These are phyloP conservation scores for Xylaria nigripes DNA, from an alignment of 495 filamentous ascomycete genomes.

Conservation along the genomic window DNA sequence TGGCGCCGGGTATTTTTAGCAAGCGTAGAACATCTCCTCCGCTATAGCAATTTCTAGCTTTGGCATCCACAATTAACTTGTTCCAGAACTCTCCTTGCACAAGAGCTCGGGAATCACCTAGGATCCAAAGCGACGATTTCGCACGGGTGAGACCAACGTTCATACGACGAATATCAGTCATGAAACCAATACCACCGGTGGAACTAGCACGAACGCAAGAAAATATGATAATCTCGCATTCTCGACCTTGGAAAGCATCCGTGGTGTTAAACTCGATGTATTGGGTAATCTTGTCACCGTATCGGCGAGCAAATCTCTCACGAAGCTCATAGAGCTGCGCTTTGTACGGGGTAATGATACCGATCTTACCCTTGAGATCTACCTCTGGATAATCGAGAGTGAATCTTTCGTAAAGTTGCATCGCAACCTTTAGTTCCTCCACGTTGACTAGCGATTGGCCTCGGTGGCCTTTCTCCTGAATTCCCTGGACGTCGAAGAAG, in stretches of 20 bases:
- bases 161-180: constrained; percentile 97
- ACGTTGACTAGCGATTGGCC: constrained; percentile 87
- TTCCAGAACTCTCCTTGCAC: constrained; percentile 85
- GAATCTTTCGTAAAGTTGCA: constrained; percentile 74
- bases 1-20: constrained; percentile 30
- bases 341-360: constrained; percentile 96
- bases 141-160: constrained; percentile 96
- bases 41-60: constrained; percentile 64
- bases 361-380: constrained; percentile 75
- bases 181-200: constrained; percentile 90
- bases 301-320: constrained; percentile 56
- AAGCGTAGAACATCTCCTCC: constrained; percentile 51
- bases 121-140: constrained; percentile 89
- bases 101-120: constrained; percentile 82
- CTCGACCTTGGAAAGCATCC: constrained; percentile 93
- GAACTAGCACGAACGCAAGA: constrained; percentile 89
- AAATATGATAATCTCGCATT: constrained; percentile 97
- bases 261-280: constrained; percentile 95
- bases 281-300: constrained; percentile 65
- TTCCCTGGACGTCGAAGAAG: constrained; percentile 94
- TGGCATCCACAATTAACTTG: constrained; percentile 72
- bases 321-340: constrained; percentile 79
- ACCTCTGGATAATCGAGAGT: constrained; percentile 57
- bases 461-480: constrained; percentile 65
- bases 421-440: constrained; percentile 74